These are phyloP conservation scores for Leucoagaricus sp. DNA, from an alignment of 1,284 basidiomycete genomes.

Conservation along the genomic window DNA sequence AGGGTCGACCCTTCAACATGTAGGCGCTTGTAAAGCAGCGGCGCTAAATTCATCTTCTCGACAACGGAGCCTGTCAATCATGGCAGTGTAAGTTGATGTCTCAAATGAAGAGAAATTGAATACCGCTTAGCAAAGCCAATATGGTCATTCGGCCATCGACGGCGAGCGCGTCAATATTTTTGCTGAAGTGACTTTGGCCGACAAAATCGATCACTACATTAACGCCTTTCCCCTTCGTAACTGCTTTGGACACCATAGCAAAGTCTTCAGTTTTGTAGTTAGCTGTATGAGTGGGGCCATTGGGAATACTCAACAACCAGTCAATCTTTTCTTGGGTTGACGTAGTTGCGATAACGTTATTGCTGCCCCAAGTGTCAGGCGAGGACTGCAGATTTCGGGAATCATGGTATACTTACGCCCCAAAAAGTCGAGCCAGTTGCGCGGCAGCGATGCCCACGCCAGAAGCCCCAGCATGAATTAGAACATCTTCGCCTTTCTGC, in stretches of 20 bases:
- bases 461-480: constrained; percentile 89
- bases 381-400: background rate
- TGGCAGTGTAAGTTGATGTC: background rate
- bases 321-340: constrained; percentile 85
- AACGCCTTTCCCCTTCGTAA: constrained; percentile 68
- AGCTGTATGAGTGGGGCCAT: constrained; percentile 72
- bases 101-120: constrained; percentile 16
- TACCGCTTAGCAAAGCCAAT: constrained; percentile 73
- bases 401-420: constrained; percentile 57
- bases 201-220: constrained; percentile 91
- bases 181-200: constrained; percentile 80
- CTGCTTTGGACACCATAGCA: constrained; percentile 62
- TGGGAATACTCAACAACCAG: constrained; percentile 67
- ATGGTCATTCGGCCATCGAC: constrained; percentile 80
- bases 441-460: constrained; percentile 92
- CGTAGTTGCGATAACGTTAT: constrained; percentile 80
- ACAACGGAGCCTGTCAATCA: constrained; percentile 59
- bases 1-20: constrained; percentile 90
- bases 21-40: constrained; percentile 84
- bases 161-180: constrained; percentile 79
- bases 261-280: constrained; percentile 91
- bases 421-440: constrained; percentile 79
- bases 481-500: constrained; percentile 72
- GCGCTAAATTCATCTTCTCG: constrained; percentile 62
- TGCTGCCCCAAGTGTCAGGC: constrained; percentile 38